Evolutionary conservation across 1,139 yeast species (phyloP).

Genomic region (Eremothecium gossypii): DNA sequence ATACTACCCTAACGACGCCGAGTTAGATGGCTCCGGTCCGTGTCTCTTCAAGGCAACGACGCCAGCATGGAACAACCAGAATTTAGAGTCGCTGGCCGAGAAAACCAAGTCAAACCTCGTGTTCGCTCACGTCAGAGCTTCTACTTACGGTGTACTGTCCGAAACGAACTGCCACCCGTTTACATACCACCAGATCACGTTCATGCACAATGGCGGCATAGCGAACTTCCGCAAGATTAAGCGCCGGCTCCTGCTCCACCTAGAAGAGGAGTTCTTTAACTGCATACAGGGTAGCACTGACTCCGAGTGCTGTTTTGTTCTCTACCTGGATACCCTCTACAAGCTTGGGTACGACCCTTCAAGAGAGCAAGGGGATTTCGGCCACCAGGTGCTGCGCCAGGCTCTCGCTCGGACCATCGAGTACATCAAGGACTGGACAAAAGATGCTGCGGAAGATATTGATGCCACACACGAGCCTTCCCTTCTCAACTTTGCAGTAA

Average conservation of each 20-base stretch:
- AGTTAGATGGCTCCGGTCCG: constrained; percentile 48
- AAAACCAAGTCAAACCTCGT: constrained; percentile 78
- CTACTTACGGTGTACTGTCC: constrained; percentile 86
- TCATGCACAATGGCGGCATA: constrained; percentile 96
- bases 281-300: constrained; percentile 89
- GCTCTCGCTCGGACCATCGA: constrained; percentile 71
- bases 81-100: constrained; percentile 73
- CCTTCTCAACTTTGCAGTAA: constrained; percentile 82
- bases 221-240: constrained; percentile 67
- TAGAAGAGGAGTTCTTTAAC: constrained; percentile 72
- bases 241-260: constrained; percentile 57
- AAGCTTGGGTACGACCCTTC: constrained; percentile 70
- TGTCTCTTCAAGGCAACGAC: constrained; percentile 90
- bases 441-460: constrained; percentile 25
- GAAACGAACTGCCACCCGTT: constrained; percentile 97
- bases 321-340: constrained; percentile 67
- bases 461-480: constrained; percentile 56
- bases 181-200: constrained; percentile 76
- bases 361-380: constrained; percentile 37
- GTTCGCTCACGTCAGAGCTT: constrained; percentile 93
- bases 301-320: constrained; percentile 89
- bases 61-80: constrained; percentile 96
- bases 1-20: constrained; percentile 60
- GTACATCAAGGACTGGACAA: constrained; percentile 58
- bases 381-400: constrained; percentile 50